These are phyloP conservation scores for Kazachstania bromeliacearum DNA, from an alignment of 805 yeast species.

Conservation along the genomic window DNA sequence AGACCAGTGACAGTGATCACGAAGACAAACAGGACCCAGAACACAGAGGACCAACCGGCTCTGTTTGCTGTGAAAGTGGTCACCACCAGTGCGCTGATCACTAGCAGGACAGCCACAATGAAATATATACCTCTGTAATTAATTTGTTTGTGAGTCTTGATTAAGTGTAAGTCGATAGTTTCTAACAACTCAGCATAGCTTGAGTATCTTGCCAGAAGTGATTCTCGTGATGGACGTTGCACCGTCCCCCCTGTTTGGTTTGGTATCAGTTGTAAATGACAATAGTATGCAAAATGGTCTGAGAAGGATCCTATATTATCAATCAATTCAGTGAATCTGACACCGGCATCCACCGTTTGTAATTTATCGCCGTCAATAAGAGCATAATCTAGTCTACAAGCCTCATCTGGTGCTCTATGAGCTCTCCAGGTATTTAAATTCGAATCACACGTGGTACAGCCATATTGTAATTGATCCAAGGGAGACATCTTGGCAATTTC, in stretches of 20 bases:
- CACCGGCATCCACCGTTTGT: slow-evolving; percentile 51
- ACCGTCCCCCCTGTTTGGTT: not conserved
- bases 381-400: slow-evolving; percentile 86
- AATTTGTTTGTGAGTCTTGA: slow-evolving; percentile 51
- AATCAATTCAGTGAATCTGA: slow-evolving; percentile 61
- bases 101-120: slow-evolving; percentile 40
- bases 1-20: slow-evolving; percentile 56
- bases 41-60: slow-evolving; percentile 56
- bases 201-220: slow-evolving; percentile 10
- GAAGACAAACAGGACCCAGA: slow-evolving; percentile 49
- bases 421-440: slow-evolving; percentile 77
- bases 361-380: slow-evolving; percentile 53
- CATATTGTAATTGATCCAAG: slow-evolving; percentile 52
- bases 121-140: slow-evolving; percentile 61
- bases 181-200: slow-evolving; percentile 42
- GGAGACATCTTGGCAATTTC: slow-evolving; percentile 41
- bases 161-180: slow-evolving; percentile 39
- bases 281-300: slow-evolving; percentile 82
- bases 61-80: slow-evolving; percentile 48
- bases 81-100: slow-evolving; percentile 46
- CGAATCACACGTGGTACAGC: slow-evolving; percentile 89
- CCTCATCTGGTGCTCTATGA: slow-evolving; percentile 42
- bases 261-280: slow-evolving; percentile 30
- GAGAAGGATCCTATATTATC: slow-evolving; percentile 69
- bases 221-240: slow-evolving; percentile 4